phyloP scores from a whole-genome alignment of 352 stramenopile genomes.

The Phytopythium aichiense region DNA sequence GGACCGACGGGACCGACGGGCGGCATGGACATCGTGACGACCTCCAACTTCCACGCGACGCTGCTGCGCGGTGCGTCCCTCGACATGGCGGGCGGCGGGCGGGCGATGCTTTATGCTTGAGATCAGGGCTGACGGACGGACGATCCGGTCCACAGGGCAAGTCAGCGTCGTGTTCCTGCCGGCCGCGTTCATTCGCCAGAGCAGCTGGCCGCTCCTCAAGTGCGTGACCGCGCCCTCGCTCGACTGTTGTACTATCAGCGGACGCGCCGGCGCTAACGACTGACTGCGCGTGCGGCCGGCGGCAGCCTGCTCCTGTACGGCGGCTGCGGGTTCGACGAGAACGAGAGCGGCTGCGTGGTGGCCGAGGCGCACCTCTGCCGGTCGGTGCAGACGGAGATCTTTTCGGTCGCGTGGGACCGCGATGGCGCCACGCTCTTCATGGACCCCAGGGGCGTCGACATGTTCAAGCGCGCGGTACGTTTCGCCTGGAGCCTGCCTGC shows the following conservation, averaged over 20 bases:
- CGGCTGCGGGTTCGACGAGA: slow-evolving; percentile 78
- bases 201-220: slow-evolving; percentile 84
- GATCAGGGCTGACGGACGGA: not conserved
- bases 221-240: slow-evolving; percentile 18
- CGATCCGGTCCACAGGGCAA: slow-evolving; percentile 30
- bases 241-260: not conserved
- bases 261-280: not conserved
- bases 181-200: slow-evolving; percentile 54
- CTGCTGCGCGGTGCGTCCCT: slow-evolving; percentile 57
- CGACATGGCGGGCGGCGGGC: not conserved
- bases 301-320: slow-evolving; percentile 75
- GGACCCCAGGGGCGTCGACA: slow-evolving; percentile 75
- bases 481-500: not conserved
- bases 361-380: slow-evolving; percentile 58
- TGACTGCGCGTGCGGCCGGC: not conserved
- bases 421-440: slow-evolving; percentile 81
- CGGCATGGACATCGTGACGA: slow-evolving; percentile 83
- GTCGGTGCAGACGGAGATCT: slow-evolving; percentile 77
- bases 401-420: slow-evolving; percentile 75
- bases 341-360: slow-evolving; percentile 42
- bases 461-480: slow-evolving; percentile 73
- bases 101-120: no score
- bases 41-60: slow-evolving; percentile 88
- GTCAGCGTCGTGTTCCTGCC: slow-evolving; percentile 81
- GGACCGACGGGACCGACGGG: not conserved